Conservation (phyloP, 352 stramenopile genomes). For the Aphanomyces cochlioides region DNA sequence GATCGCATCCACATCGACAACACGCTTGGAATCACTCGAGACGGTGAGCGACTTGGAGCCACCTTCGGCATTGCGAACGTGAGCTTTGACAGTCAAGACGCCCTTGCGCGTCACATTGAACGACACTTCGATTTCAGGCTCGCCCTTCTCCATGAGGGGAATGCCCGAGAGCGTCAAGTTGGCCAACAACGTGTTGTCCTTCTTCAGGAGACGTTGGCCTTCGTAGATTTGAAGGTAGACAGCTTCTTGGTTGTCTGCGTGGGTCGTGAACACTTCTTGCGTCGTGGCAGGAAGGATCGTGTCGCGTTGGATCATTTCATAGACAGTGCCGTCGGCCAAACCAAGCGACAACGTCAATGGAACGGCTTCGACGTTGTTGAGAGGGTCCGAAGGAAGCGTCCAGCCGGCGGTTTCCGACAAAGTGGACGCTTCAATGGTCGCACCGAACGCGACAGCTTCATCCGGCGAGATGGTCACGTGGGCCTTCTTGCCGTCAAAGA, state of each 20-base stretch:
- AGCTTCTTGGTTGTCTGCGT: slow-evolving; percentile 85
- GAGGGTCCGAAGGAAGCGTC: slow-evolving; percentile 50
- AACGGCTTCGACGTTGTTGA: slow-evolving; percentile 88
- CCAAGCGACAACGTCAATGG: slow-evolving; percentile 91
- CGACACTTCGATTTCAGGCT: slow-evolving; percentile 90
- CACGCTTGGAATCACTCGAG: slow-evolving; percentile 63
- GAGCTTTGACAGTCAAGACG: slow-evolving; percentile 93
- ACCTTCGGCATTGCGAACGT: slow-evolving; percentile 45
- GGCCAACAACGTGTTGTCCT: slow-evolving; percentile 93
- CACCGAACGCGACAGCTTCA: slow-evolving; percentile 88
- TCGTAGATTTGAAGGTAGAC: slow-evolving; percentile 94
- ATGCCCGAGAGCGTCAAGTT: slow-evolving; percentile 89
- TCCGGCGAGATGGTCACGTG: slow-evolving; percentile 85
- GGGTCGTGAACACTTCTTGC: slow-evolving; percentile 87
- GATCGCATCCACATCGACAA: slow-evolving; percentile 68
- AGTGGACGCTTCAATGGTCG: slow-evolving; percentile 76
- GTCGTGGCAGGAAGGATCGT: slow-evolving; percentile 84
- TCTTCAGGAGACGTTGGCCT: slow-evolving; percentile 95
- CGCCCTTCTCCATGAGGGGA: slow-evolving; percentile 82
- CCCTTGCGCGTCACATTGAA: slow-evolving; percentile 91
- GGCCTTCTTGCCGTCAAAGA: slow-evolving; percentile 80
- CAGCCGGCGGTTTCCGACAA: slow-evolving; percentile 47
- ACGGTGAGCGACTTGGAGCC: slow-evolving; percentile 75
- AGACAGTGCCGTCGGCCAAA: slow-evolving; percentile 89
- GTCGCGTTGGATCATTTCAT: slow-evolving; percentile 88